Base-by-base conservation (phyloP, 805 yeast species). In the Wickerhamomyces bovis region DNA sequence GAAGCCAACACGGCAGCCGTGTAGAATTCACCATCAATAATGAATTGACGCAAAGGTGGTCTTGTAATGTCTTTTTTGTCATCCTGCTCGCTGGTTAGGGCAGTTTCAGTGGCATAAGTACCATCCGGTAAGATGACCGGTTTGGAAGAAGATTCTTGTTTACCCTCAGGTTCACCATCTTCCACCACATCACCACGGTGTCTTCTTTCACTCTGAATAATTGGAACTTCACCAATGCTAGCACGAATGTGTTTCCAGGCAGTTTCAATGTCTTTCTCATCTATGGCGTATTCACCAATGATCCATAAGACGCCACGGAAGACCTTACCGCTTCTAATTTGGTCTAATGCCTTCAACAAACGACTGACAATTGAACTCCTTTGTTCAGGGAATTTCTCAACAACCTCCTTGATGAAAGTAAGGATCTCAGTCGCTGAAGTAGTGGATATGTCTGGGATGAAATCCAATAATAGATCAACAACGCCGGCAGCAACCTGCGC, bases 41-140 rank as follows among this genome's bases (percentile, higher is more conserved):
- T 79, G 42, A 89, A 78, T 49, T 82, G 79, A 60, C 99, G 84
- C 56, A 95, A 71, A 41, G 95, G 88, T 25, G 90, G 88, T 54
- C 73, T 75, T n/a, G 66, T 63, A 4, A 61, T 65, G 6, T 63
- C 65, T 21, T 56, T 50, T 19, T 50, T 50, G n/a, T 64, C 63
- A 19, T 70, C 69, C 45, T 70, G 70, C 25, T 68, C 69, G 6
- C 80, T 69, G 15, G 85, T 85, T 47, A 83, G 68, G 0, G 96
- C 94, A 52, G 81, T 80, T 68, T 94, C 99, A 38, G 97, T 87
- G 25, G 99, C 99, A 67, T 94, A 94, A 0, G 99, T 94, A 57
- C 99, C 99, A 69, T 94, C 99, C n/a, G 99, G 96, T 54, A 94
- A 75, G 49, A 94, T 83, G 49, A 85, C 83, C 19, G 97, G 97